Base-by-base conservation (phyloP, 768 basidiomycete genomes). In the Phanerodontia chrysosporium region DNA sequence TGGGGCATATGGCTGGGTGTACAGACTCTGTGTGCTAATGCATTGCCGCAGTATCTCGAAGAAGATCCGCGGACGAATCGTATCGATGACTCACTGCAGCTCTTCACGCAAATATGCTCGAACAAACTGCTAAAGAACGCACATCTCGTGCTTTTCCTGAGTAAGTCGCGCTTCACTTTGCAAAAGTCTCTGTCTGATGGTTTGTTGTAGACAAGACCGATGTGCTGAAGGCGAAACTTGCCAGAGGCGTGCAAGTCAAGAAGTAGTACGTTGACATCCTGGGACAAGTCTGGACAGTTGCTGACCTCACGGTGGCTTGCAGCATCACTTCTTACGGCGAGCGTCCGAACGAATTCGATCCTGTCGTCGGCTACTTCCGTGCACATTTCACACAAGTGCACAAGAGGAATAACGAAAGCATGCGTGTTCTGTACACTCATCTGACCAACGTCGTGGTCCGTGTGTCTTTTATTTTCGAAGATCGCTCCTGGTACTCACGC, bases 61-160 rank as follows among this genome's bases (percentile, higher is more conserved):
- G 92, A 94, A 75, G 92, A 94, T 67, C 87, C 88, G 28, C 81
- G 87, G 58, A 88, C 87, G 42, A 94, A 94, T 65, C 78, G 92
- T 51, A 90, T 94, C 30, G 90, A 93, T 62, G 92, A 94, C 69
- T 92, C 91, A 0, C 73, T 94, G n/a, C 91, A 91, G 72, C 76
- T 93, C 24, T 94, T 92, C 71, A 92, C 89, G 4, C 82, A 90
- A 65, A 90, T 93, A 12, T 92, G 90, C 67, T 86, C 88, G 32
- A 93, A 92, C 68, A 80, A 82, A 32, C 79, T 93, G 52, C 75
- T 94, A 52, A 91, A 90, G 69, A 86, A 80, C 39, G 70, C 75
- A 14, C 72, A 71, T 59, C 66, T 77, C 25, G 76, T 78, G 22
- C 66, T 77, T 44, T 76, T 93, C 64, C 76, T 94, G 46, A 92